These are phyloP conservation scores for Alnus glutinosa DNA, from an alignment of 306 rosid species.

Conservation along the genomic window DNA sequence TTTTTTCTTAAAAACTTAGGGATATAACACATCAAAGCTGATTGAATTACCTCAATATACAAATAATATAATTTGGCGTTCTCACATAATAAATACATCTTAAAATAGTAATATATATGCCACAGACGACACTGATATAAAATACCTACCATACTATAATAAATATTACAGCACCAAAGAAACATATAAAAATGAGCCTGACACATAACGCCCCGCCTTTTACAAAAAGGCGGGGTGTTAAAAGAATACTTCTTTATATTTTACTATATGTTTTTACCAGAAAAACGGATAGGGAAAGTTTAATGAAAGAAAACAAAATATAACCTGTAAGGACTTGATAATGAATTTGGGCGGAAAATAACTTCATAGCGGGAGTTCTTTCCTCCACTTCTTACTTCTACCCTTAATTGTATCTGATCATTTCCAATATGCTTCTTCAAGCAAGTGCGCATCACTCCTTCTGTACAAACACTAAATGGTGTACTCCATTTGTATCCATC, in stretches of 20 bases:
- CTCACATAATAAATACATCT: no score
- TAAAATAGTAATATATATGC: no score
- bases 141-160: no score
- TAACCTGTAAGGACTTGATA: slow-evolving; percentile 90
- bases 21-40: no score
- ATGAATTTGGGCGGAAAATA: slow-evolving; percentile 70
- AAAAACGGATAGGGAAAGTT: slow-evolving; percentile 5
- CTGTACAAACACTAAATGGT: slow-evolving; percentile 77
- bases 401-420: slow-evolving; percentile 57
- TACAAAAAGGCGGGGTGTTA: no score
- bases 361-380: slow-evolving; percentile 85
- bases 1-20: no score
- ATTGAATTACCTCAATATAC: no score
- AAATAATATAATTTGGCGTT: no score
- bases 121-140: no score
- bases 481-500: slow-evolving; percentile 91
- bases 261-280: neutral
- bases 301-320: slow-evolving; percentile 20
- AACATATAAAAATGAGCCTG: no score
- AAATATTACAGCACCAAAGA: no score
- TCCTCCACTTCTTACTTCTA: slow-evolving; percentile 90
- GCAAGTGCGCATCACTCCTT: slow-evolving; percentile 79
- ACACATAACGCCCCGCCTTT: no score
- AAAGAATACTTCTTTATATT: neutral
- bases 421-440: slow-evolving; percentile 67